Evolutionary conservation across 148 eudicot species (phyloP), one percentile per base, ranked within the genome.

Genomic region (Camellia granthamiana): DNA sequence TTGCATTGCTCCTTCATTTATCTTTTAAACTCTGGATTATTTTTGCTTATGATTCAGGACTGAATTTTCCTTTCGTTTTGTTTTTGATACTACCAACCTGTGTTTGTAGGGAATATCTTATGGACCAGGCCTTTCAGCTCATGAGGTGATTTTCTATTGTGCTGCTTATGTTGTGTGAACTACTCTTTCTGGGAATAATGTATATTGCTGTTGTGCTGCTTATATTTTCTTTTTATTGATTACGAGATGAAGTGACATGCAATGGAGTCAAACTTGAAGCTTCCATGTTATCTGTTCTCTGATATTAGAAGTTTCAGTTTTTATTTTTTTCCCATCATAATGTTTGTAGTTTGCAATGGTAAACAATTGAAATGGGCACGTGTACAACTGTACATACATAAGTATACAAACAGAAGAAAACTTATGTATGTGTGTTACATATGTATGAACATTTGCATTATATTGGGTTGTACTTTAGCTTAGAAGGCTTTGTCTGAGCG

Each of bases 61-160:
- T 49, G 1, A 7, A 49, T 49, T 5, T 49, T 49, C n/a, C 14
- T 52, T 0, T 41, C 38, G 8, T 23, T 7, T 49, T 49, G 5
- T 49, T 49, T 49, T 1, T 4, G 2, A 58, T 49, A 1, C 23
- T 58, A 66, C 68, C 73, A 12, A 61, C 58, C 9, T 65, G 30
- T 59, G 16, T 68, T 81, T 87, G 81, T 87, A 93, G 95, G 95
- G 91, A 51, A 87, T 93, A 67, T 85, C 80, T 78, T 85, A 85
- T 78, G 92, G 83, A 81, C 77, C 61, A 74, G 87, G 84, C 74
- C 86, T 89, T 82, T 86, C 92, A 55, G 75, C 59, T 62, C 77
- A 79, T 16, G 82, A 91, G 92, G 97, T 92, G 78, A 79, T 87
- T 76, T 38, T 41, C 52, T 15, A 52, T 19, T 46, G 58, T 42